phyloP scores from a whole-genome alignment of 2,329 filamentous ascomycete genomes.

The Ophiobolus disseminans region DNA sequence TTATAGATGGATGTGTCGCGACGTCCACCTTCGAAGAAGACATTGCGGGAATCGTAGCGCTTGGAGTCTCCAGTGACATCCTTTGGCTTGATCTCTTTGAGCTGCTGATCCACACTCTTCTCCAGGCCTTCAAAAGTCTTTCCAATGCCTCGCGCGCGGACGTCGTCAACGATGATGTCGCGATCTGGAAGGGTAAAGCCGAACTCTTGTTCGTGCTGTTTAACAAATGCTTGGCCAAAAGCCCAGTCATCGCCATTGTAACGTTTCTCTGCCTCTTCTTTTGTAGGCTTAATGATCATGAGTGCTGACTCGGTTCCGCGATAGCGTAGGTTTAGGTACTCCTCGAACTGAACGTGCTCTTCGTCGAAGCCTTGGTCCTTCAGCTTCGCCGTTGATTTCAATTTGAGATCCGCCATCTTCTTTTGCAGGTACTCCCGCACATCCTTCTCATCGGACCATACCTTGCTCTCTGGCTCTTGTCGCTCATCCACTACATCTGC shows the following conservation, averaged over 20 bases:
- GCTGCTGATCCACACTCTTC: constrained; percentile 83
- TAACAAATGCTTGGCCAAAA: constrained; percentile 83
- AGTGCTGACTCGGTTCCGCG: constrained; percentile 88
- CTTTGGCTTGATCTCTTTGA: constrained; percentile 71
- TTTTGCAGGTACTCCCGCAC: constrained; percentile 68
- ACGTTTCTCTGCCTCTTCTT: constrained; percentile 65
- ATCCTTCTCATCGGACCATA: constrained; percentile 65
- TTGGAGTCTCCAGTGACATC: constrained; percentile 65
- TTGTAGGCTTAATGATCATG: constrained; percentile 80
- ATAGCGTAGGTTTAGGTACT: constrained; percentile 94
- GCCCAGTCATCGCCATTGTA: constrained; percentile 75
- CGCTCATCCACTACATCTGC: constrained; percentile 92
- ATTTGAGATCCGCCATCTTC: constrained; percentile 81
- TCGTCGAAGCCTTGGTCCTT: constrained; percentile 80
- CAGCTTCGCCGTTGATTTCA: constrained; percentile 72
- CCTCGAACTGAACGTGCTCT: constrained; percentile 79
- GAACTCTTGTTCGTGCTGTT: constrained; percentile 90
- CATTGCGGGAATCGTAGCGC: constrained; percentile 69
- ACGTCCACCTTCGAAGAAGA: constrained; percentile 86
- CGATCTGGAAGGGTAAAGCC: constrained; percentile 86
- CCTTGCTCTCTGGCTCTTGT: constrained; percentile 74
- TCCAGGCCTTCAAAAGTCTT: constrained; percentile 83
- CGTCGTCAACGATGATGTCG: constrained; percentile 89
- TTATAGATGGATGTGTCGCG: constrained; percentile 82
- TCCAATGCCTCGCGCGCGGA: constrained; percentile 85